Evolutionary conservation across 108 stramenopile genomes (phyloP).

Genomic region (Cyclotella choctawhatcheeana): DNA sequence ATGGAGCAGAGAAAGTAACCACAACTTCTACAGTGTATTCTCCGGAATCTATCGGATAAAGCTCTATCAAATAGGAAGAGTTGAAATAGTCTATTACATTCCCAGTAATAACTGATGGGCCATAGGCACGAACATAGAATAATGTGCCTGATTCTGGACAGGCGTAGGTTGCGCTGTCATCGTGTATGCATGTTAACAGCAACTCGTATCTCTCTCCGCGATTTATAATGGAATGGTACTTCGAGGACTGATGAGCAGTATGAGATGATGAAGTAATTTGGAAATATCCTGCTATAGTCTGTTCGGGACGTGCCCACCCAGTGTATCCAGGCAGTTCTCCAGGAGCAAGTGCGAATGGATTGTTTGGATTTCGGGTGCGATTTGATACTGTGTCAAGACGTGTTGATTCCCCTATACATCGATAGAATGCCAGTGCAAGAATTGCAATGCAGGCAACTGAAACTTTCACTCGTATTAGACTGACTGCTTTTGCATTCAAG

Average conservation of each 20-base stretch:
- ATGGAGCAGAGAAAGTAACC: constrained; percentile 67
- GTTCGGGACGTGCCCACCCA: constrained; percentile 77
- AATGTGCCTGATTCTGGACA: constrained; percentile 36
- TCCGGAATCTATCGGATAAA: constrained; percentile 64
- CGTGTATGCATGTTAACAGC: constrained; percentile 44
- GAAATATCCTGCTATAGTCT: constrained; percentile 65
- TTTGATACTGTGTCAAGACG: neutral
- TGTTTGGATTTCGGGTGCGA: neutral
- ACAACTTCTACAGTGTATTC: constrained; percentile 77
- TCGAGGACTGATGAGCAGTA: neutral
- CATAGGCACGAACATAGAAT: constrained; percentile 78
- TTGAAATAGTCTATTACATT: constrained; percentile 33
- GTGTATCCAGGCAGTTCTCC: constrained; percentile 84
- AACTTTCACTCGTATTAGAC: no score
- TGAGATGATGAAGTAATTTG: constrained; percentile 38
- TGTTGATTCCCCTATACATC: neutral
- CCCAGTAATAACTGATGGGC: constrained; percentile 71
- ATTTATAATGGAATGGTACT: constrained; percentile 27
- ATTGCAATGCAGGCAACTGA: no score
- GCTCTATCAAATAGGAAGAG: constrained; percentile 46
- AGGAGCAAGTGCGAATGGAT: constrained; percentile 40
- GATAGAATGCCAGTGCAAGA: neutral
- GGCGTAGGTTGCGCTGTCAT: constrained; percentile 21
- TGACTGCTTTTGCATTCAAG: no score
- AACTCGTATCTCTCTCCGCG: constrained; percentile 34